Percentiles rank a stretch among this genome's conserved stretches.
These are phyloP conservation scores for Luvunga scandens DNA, from an alignment of 345 rosid species.

Conservation along the genomic window DNA sequence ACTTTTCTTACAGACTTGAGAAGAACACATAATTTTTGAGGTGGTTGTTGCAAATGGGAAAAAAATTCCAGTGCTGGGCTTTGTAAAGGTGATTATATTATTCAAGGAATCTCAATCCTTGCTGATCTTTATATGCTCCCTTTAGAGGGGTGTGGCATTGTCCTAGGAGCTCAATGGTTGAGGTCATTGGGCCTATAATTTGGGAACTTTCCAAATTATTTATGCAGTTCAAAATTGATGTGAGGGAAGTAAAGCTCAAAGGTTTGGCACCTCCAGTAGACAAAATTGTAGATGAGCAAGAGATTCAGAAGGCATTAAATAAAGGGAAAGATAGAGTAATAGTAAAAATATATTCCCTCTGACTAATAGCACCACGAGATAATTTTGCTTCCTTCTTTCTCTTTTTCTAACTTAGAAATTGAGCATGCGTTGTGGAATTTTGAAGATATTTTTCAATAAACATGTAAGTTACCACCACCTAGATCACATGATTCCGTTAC, in stretches of 20 bases:
- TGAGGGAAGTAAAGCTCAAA: neutral
- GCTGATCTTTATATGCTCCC: neutral
- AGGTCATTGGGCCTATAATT: neutral
- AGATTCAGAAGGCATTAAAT: neutral
- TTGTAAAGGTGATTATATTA: no score
- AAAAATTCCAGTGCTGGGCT: neutral
- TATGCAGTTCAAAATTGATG: neutral
- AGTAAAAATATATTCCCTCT: neutral
- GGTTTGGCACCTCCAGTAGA: no score
- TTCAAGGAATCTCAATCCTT: no score
- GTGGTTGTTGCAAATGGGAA: neutral
- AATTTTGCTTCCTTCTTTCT: neutral
- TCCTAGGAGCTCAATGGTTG: neutral
- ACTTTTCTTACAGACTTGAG: neutral
- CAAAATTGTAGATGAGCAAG: neutral
- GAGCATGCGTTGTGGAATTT: neutral
- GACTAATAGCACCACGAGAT: no score
- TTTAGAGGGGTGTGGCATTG: neutral
- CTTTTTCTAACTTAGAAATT: neutral
- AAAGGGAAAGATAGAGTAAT: neutral
- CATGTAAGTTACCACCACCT: no score
- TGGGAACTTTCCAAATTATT: conserved; percentile 5
- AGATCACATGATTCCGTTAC: neutral
- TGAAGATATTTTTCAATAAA: neutral
- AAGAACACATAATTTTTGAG: neutral